These are phyloP conservation scores for Colletotrichum sp. DNA, from an alignment of 2,329 filamentous ascomycete genomes.

Conservation along the genomic window DNA sequence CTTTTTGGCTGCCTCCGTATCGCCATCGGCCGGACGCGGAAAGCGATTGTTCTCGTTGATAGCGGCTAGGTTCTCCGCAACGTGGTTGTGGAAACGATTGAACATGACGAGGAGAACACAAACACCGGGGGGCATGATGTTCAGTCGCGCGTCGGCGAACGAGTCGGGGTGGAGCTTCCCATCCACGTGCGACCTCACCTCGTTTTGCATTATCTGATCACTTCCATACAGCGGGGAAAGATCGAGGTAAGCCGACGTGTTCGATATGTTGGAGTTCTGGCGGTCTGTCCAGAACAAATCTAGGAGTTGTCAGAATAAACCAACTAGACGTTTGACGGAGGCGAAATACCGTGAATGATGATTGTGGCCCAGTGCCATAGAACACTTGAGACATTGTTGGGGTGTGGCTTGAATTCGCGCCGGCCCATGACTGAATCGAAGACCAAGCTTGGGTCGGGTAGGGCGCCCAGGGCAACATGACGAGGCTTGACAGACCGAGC, in stretches of 20 bases:
- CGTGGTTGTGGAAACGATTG: slow-evolving; percentile 86
- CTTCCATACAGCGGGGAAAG: slow-evolving; percentile 75
- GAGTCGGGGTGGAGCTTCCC: slow-evolving; percentile 76
- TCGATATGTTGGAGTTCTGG: slow-evolving; percentile 62
- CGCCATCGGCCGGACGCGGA: slow-evolving; percentile 64
- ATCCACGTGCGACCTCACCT: slow-evolving; percentile 71
- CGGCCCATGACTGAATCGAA: slow-evolving; percentile 67
- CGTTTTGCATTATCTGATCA: slow-evolving; percentile 69
- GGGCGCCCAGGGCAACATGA: slow-evolving; percentile 63
- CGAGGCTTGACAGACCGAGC: slow-evolving; percentile 67
- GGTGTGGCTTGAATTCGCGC: slow-evolving; percentile 59
- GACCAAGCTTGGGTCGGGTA: slow-evolving; percentile 70
- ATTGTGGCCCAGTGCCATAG: slow-evolving; percentile 60
- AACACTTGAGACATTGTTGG: slow-evolving; percentile 75
- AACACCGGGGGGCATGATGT: slow-evolving; percentile 75
- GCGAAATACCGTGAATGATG: slow-evolving; percentile 67
- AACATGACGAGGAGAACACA: slow-evolving; percentile 78
- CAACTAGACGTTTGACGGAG: no score
- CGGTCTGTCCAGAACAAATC: slow-evolving; percentile 76
- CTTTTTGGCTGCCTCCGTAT: slow-evolving; percentile 64
- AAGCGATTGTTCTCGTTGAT: slow-evolving; percentile 89
- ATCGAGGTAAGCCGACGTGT: slow-evolving; percentile 76
- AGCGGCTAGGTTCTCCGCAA: slow-evolving; percentile 77
- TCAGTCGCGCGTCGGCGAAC: slow-evolving; percentile 73
- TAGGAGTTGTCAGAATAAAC: slow-evolving; percentile 21